Evolutionary conservation across 2,329 filamentous ascomycete species (phyloP).

Genomic region (Leptographium flavum): DNA sequence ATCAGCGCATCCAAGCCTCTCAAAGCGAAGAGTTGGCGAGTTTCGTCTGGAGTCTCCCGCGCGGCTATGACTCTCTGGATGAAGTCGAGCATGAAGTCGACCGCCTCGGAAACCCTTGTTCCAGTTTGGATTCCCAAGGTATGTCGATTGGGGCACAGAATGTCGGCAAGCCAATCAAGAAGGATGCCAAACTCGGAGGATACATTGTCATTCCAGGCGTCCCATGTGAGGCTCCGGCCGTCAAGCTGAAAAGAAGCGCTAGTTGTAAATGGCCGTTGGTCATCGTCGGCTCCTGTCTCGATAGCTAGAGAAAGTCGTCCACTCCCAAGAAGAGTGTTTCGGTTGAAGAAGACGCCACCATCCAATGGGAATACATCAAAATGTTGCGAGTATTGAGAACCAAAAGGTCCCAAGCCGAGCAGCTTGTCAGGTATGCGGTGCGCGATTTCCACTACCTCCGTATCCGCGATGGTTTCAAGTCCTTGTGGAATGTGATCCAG

Average conservation of each 20-base stretch:
- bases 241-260: slow-evolving; percentile 24
- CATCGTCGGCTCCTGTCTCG: slow-evolving; percentile 17
- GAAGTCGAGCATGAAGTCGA: slow-evolving; percentile 33
- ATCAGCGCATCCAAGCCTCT: slow-evolving; percentile 28
- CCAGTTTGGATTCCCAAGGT: background rate
- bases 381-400: slow-evolving; percentile 45
- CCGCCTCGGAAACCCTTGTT: slow-evolving; percentile 17
- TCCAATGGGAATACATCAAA: slow-evolving; percentile 49
- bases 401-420: slow-evolving; percentile 43
- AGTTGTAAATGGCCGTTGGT: slow-evolving; percentile 14
- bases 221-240: slow-evolving; percentile 37
- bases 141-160: background rate
- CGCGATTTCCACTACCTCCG: background rate
- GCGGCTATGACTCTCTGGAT: slow-evolving; percentile 28
- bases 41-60: slow-evolving; percentile 17
- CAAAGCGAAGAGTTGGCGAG: slow-evolving; percentile 26
- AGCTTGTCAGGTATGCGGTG: slow-evolving; percentile 23
- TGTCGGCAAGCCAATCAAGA: slow-evolving; percentile 36
- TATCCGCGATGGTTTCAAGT: background rate
- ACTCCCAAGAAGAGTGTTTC: slow-evolving; percentile 42
- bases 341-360: slow-evolving; percentile 41
- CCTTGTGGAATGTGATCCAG: slow-evolving; percentile 32
- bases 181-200: slow-evolving; percentile 49
- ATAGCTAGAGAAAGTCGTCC: slow-evolving; percentile 30
- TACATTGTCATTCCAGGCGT: slow-evolving; percentile 38